Base-by-base conservation (phyloP, 2,329 filamentous ascomycete species). In the Hymenoscyphus fraxineus region DNA sequence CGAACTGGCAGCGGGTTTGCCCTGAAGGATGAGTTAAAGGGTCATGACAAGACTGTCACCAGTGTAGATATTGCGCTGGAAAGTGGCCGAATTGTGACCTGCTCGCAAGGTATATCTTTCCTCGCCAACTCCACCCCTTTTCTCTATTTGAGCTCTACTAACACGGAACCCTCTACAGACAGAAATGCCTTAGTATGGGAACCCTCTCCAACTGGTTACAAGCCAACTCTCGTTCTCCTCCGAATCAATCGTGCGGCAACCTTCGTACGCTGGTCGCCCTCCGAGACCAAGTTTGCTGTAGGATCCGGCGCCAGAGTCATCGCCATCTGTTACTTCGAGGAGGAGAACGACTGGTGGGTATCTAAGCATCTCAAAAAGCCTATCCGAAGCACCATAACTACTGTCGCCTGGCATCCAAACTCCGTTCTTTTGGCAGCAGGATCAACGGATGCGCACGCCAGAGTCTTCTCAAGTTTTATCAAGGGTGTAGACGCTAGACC, bases 271-370 rank as follows among this genome's bases (percentile, higher is more conserved):
- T 99, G 95, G 95, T 96, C 93, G 27, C 95, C 95, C 2, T 94
- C 91, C 27, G 95, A 99, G 83, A 90, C 88, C 77, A 99, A 99
- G 80, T 99, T 99, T 77, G 95, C 95, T 62, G 95, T 98, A 32
- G 95, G 95, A 66, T 97, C 93, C 35, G 95, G 95, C 67, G 95
- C 97, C 72, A 89, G 95, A 68, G 90, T 97, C 69, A 97, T 99
- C 73, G 93, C 95, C 51, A 86, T 98, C 72, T 99, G 95, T 83
- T 98, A 98, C 82, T 99, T 99, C 73, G 95, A 99, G 76, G 92
- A 97, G 77, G 95, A 99, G 79, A 97, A 99, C 79, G 93, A 99
- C 82, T 99, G 95, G 95, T 99, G 95, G 95, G 94, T 99, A 54
- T 97, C 93, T 44, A 99, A 99, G 84, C 95, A 99, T 80, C 81